Base-by-base conservation (phyloP, 2,329 filamentous ascomycete species). In the Dendrostoma leiphaemia region DNA sequence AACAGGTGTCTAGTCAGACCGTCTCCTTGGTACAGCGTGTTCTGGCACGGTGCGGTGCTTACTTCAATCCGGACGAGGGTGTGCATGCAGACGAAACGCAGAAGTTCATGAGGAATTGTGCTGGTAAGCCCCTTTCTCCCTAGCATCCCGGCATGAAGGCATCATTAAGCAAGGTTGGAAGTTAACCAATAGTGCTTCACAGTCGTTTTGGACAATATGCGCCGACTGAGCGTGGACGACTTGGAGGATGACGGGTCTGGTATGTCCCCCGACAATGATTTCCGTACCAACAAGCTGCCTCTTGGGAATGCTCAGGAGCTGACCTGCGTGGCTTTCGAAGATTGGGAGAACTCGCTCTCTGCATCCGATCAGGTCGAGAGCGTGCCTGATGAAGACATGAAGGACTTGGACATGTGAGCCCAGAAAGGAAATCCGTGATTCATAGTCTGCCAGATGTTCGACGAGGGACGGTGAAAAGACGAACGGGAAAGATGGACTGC, bases 161-260 rank as follows among this genome's bases (percentile, higher is more conserved):
- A n/a, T n/a, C n/a, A n/a, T n/a, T n/a, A n/a, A n/a, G n/a, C n/a
- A n/a, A n/a, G n/a, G n/a, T n/a, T n/a, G n/a, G 15, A 23, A 12
- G 24, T 4, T 23, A 32, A 23, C 40, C 19, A n/a, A n/a, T n/a
- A n/a, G n/a, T 24, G 9, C 15, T 4, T 21, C 26, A 24, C 48
- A 77, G 75, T 49, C 35, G 71, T 82, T 4, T 56, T 78, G 12
- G 74, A 75, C 13, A 64, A 71, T n/a, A 74, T 89, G 62, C 74
- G 73, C 34, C 72, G 71, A 45, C 68, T 87, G n/a, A 72, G 80
- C 40, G 74, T 83, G 15, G 81, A 84, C 46, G 78, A 83, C 56
- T 64, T 81, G 52, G 81, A 84, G 57, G 81, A 84, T 49, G 81
- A 84, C 51, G 80, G 71, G 61, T 83, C 81, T 60, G 81, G 81